A percentile compares a stretch with the other conserved stretches of the same genome.
Evolutionary conservation across 768 basidiomycete genomes (phyloP).

Genomic region (Macrolepiota dolichaula): DNA sequence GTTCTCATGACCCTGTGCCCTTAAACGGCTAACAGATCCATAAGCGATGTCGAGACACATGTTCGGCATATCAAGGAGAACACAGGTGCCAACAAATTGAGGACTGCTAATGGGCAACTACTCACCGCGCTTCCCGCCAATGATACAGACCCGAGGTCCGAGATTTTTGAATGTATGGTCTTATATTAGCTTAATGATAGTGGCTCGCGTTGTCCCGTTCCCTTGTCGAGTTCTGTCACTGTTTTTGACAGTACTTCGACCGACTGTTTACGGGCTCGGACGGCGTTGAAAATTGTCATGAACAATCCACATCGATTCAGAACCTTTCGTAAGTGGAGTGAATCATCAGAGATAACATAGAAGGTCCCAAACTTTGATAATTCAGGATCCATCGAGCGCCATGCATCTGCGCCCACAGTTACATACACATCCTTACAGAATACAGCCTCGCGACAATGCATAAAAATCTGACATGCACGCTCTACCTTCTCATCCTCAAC

Average conservation of each 20-base stretch:
- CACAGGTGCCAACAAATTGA: not conserved
- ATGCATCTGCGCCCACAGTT: slow-evolving; percentile 2
- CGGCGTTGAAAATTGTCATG: not conserved
- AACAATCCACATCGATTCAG: not conserved
- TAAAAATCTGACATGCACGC: not conserved
- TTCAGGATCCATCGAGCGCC: not conserved
- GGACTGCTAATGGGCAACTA: not conserved
- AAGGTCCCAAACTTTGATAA: not conserved
- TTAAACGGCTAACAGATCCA: not conserved
- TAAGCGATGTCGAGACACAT: not conserved
- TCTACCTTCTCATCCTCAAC: not conserved
- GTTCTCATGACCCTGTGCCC: not conserved
- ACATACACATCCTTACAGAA: slow-evolving; percentile 6
- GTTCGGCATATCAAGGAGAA: not conserved
- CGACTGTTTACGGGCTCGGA: not conserved
- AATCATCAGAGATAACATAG: not conserved
- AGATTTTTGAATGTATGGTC: not conserved
- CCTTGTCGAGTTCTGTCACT: not conserved
- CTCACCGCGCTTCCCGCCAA: not conserved
- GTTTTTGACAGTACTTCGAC: not conserved
- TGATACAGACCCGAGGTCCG: not conserved
- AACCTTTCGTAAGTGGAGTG: not conserved
- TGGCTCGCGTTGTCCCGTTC: not conserved
- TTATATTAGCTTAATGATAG: not conserved
- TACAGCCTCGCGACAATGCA: not conserved